Conservation (phyloP, 192 early-diverging fungal species). For the Diversispora epigaea region DNA sequence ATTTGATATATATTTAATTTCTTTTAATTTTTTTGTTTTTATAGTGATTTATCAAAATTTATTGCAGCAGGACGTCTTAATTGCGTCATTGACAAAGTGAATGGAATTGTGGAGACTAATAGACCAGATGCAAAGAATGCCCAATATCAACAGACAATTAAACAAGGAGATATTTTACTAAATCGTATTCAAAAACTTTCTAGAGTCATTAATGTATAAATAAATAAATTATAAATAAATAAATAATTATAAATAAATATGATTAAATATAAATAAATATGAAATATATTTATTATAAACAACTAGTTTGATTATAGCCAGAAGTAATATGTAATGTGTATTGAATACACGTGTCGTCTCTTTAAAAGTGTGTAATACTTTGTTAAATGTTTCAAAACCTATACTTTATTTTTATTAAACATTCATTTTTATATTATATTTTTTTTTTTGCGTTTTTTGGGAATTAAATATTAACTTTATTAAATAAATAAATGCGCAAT, state of each 20-base stretch:
- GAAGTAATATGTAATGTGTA: too few species aligned
- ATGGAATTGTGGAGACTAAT: conserved; percentile 96
- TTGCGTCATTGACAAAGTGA: conserved; percentile 99
- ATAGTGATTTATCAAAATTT: conserved; percentile 88
- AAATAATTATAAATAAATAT: background rate
- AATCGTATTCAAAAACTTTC: conserved; percentile 96
- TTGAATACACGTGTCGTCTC: too few species aligned
- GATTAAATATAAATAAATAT: background rate
- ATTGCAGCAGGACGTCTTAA: conserved; percentile 95
- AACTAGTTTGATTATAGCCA: too few species aligned
- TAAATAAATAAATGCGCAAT: too few species aligned
- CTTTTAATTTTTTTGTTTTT: background rate
- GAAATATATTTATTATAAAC: too few species aligned
- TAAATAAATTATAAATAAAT: background rate
- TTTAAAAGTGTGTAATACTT: too few species aligned
- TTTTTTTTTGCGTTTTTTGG: too few species aligned
- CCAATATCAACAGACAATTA: conserved; percentile 95
- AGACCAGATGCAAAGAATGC: conserved; percentile 98
- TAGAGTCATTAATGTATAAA: conserved; percentile 86
- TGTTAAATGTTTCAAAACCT: too few species aligned
- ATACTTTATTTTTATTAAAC: too few species aligned
- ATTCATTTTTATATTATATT: too few species aligned
- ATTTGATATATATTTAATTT: background rate
- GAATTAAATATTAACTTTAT: too few species aligned
- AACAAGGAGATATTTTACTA: conserved; percentile 92